A percentile compares a stretch with the other conserved stretches of the same genome.
These are phyloP conservation scores for Endotrypanum monterogeii DNA, from an alignment of 208 protist genomes.

Conservation along the genomic window DNA sequence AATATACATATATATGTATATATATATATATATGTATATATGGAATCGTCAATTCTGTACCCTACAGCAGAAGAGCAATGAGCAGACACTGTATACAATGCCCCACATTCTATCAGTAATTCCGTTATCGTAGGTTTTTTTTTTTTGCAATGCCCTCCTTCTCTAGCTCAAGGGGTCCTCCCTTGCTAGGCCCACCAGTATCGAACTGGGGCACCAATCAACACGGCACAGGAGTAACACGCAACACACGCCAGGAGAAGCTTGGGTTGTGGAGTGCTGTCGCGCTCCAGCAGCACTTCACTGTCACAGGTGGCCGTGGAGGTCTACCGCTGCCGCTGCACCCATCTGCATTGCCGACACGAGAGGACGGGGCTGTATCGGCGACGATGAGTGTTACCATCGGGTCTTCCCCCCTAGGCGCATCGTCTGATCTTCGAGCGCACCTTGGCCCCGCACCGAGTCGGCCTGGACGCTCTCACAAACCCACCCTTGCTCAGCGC, in stretches of 20 bases:
- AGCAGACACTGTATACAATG: neutral
- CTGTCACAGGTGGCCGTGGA: conserved; percentile 36
- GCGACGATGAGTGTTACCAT: neutral
- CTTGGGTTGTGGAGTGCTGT: conserved; percentile 85
- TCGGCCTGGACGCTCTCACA: conserved; percentile 36
- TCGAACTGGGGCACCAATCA: conserved; percentile 34
- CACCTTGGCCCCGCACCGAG: conserved; percentile 20
- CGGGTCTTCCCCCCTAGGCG: neutral
- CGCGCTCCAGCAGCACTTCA: conserved; percentile 86
- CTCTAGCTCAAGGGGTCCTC: conserved; percentile 17
- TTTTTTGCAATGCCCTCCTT: neutral
- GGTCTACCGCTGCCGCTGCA: conserved; percentile 17
- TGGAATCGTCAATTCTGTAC: too few relatives aligned
- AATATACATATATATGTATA: too few relatives aligned
- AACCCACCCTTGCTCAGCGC: conserved; percentile 77
- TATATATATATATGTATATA: too few relatives aligned
- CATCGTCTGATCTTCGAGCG: conserved; percentile 5
- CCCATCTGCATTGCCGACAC: neutral
- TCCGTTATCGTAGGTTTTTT: neutral
- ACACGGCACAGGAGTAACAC: neutral
- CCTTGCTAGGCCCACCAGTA: conserved; percentile 41
- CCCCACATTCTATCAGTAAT: neutral
- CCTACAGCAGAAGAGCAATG: too few relatives aligned
- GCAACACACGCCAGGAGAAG: conserved; percentile 47
- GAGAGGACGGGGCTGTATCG: neutral